phyloP scores from a whole-genome alignment of 2,329 filamentous ascomycete genomes.

The Thielaviopsis musarum region DNA sequence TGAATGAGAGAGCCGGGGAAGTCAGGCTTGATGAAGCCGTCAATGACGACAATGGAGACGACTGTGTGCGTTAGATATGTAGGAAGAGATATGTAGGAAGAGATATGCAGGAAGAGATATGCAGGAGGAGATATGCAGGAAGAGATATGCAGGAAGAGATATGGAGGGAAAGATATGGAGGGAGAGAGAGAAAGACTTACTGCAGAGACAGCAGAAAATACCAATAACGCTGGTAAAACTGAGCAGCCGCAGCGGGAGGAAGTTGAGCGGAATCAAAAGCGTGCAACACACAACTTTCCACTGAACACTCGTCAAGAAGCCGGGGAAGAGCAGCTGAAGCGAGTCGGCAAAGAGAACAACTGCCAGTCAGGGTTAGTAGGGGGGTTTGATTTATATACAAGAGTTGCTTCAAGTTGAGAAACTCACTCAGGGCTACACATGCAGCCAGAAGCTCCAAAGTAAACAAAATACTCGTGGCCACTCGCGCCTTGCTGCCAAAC shows the following conservation, averaged over 20 bases:
- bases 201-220: constrained; percentile 78
- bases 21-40: constrained; percentile 70
- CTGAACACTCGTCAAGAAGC: constrained; percentile 41
- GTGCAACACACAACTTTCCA: constrained; percentile 81
- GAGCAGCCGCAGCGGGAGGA: constrained; percentile 65
- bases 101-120: too few relatives aligned
- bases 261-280: constrained; percentile 65
- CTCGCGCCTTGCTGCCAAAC: constrained; percentile 65
- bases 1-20: constrained; percentile 68
- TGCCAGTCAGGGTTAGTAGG: background rate
- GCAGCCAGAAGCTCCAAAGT: constrained; percentile 74
- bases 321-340: constrained; percentile 60
- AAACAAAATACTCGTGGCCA: constrained; percentile 74
- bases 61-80: constrained; percentile 35
- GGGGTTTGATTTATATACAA: too few relatives aligned
- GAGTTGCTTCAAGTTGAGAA: background rate
- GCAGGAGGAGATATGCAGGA: too few relatives aligned
- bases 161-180: background rate
- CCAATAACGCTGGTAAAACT: constrained; percentile 86
- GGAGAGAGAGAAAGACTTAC: constrained; percentile 35
- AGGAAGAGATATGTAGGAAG: too few relatives aligned
- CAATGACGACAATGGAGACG: constrained; percentile 64
- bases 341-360: constrained; percentile 91
- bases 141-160: too few relatives aligned
- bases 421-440: constrained; percentile 53